A percentile compares a stretch with the other conserved stretches of the same genome.
These are phyloP conservation scores for Leccinum solheimii DNA, from an alignment of 1,284 basidiomycete species.

Conservation along the genomic window DNA sequence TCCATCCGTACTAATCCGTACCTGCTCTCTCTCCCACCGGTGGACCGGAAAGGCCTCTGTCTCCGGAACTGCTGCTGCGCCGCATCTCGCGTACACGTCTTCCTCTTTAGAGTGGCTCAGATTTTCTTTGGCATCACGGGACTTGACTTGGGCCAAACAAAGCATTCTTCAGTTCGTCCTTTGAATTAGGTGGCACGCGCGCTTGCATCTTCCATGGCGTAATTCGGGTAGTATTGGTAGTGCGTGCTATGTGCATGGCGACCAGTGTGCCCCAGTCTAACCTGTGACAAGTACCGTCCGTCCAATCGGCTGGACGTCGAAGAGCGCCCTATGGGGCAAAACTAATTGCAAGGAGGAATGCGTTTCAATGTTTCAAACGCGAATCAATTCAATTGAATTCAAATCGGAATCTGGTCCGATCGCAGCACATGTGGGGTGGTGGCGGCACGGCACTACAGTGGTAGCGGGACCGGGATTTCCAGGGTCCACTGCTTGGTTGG, in stretches of 20 bases:
- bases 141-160: background rate
- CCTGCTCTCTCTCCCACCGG: conserved; percentile 6
- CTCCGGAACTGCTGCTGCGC: background rate
- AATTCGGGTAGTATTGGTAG: background rate
- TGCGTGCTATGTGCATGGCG: background rate
- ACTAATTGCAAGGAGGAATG: background rate
- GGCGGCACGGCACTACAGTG: background rate
- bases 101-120: conserved; percentile 2
- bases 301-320: background rate
- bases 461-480: background rate
- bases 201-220: background rate
- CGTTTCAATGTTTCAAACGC: background rate
- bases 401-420: background rate
- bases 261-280: background rate
- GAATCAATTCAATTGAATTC: background rate
- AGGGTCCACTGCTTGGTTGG: background rate
- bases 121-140: background rate
- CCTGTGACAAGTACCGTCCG: background rate
- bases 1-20: conserved; percentile 2
- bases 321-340: background rate
- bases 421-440: background rate
- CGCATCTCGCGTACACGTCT: background rate
- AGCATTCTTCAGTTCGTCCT: background rate
- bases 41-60: background rate
- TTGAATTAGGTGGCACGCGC: conserved; percentile 3